Percentiles rank a stretch among this genome's conserved stretches.
Evolutionary conservation across 2,329 filamentous ascomycete species (phyloP).

Genomic region (Trichoderma aggressivum): DNA sequence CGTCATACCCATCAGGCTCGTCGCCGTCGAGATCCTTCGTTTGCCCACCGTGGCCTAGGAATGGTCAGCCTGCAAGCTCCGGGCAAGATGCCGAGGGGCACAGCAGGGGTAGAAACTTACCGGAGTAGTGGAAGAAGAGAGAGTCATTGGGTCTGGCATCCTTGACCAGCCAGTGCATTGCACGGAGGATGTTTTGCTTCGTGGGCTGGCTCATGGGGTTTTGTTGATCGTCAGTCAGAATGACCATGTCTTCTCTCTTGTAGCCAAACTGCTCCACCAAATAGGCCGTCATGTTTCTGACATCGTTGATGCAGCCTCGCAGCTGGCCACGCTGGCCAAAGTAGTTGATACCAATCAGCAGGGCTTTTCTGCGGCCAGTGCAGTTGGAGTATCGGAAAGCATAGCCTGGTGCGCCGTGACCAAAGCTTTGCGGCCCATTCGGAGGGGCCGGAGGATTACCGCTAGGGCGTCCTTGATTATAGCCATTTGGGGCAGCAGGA

Average conservation of each 20-base stretch:
- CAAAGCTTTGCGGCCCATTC: conserved; percentile 66
- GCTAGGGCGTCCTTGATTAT: conserved; percentile 43
- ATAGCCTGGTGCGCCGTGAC: conserved; percentile 78
- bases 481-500: conserved; percentile 13
- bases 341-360: conserved; percentile 95
- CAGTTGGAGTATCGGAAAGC: conserved; percentile 89
- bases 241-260: conserved; percentile 93
- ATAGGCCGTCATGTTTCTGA: conserved; percentile 94
- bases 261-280: conserved; percentile 87
- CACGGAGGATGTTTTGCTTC: conserved; percentile 89
- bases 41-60: conserved; percentile 73
- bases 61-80: background rate
- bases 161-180: conserved; percentile 98
- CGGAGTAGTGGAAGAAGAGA: conserved; percentile 96
- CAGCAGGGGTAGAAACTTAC: conserved; percentile 39
- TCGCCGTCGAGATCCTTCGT: conserved; percentile 76
- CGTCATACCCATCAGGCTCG: conserved; percentile 77
- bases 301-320: conserved; percentile 93
- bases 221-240: conserved; percentile 93
- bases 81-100: background rate
- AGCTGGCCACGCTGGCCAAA: conserved; percentile 89
- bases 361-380: conserved; percentile 80
- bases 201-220: conserved; percentile 97
- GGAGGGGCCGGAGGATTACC: conserved; percentile 52
- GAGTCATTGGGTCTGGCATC: conserved; percentile 90